Percentiles rank a stretch among this genome's conserved stretches.
Evolutionary conservation across 352 stramenopile genomes (phyloP).

Genomic region (Phytophthora agathidicida): DNA sequence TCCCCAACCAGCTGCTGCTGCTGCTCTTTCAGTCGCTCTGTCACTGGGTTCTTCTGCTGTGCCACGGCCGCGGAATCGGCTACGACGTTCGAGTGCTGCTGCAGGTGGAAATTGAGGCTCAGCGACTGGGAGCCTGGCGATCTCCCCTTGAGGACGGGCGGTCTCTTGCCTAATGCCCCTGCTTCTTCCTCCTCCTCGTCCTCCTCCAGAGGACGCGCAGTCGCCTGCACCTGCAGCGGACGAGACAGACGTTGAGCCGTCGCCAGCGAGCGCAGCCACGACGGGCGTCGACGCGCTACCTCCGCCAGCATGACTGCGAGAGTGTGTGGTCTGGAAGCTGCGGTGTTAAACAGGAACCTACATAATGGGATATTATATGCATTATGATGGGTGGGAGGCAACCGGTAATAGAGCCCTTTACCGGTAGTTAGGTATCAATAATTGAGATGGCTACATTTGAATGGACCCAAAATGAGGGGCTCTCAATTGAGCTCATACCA

Average conservation of each 20-base stretch:
- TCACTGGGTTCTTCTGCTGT: not conserved
- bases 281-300: constrained; percentile 30
- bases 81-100: not conserved
- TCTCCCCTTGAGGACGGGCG: not conserved
- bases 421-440: too few species aligned
- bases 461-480: constrained; percentile 11
- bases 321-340: constrained; percentile 30
- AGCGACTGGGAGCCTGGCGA: not conserved
- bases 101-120: constrained; percentile 15
- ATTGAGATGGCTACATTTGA: constrained; percentile 1
- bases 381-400: too few species aligned
- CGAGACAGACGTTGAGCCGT: constrained; percentile 23
- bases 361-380: too few species aligned
- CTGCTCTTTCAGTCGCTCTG: not conserved
- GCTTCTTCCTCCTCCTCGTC: not conserved
- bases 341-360: constrained; percentile 14
- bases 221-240: constrained; percentile 25
- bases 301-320: constrained; percentile 32
- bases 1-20: too few species aligned
- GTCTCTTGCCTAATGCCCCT: not conserved
- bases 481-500: not conserved
- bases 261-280: constrained; percentile 27
- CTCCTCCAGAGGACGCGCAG: not conserved
- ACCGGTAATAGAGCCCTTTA: too few species aligned
- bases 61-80: not conserved